Evolutionary conservation across 2,329 filamentous ascomycete species (phyloP).

Genomic region (Monosporascus sp.): DNA sequence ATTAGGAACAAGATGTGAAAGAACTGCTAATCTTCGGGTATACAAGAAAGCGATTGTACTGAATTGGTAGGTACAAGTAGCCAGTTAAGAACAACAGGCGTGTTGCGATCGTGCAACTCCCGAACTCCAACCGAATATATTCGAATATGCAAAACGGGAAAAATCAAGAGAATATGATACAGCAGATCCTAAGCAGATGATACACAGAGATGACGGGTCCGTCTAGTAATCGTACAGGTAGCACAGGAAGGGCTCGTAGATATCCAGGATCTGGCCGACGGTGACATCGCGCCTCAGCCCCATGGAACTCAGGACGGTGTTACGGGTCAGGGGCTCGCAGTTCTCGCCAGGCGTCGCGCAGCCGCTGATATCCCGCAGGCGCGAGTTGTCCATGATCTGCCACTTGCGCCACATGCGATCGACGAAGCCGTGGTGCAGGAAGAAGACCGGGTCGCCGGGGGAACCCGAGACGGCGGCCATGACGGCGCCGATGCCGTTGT

Average conservation of each 20-base stretch:
- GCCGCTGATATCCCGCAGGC: conserved; percentile 23
- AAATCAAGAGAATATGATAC: too few species aligned
- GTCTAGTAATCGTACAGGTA: conserved; percentile 27
- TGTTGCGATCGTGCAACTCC: too few species aligned
- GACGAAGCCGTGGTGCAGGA: conserved; percentile 29
- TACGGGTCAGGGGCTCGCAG: conserved; percentile 22
- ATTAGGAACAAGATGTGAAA: too few species aligned
- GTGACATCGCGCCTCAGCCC: conserved; percentile 21
- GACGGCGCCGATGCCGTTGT: conserved; percentile 30
- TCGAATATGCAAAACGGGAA: too few species aligned
- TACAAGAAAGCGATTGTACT: too few species aligned
- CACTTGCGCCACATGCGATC: conserved; percentile 29
- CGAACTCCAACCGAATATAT: too few species aligned
- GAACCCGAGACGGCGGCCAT: conserved; percentile 30
- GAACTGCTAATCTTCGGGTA: too few species aligned
- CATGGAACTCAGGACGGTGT: conserved; percentile 19
- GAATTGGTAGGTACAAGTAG: too few species aligned
- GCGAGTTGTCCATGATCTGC: conserved; percentile 24
- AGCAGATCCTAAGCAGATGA: too few species aligned
- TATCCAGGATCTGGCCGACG: conserved; percentile 21
- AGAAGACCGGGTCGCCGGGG: conserved; percentile 29
- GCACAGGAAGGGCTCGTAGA: conserved; percentile 22
- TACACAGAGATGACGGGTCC: too few species aligned
- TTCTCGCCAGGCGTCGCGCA: conserved; percentile 19
- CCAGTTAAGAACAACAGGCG: too few species aligned